Base-by-base conservation (phyloP, 2,329 filamentous ascomycete genomes). In the Hortaea sp. region DNA sequence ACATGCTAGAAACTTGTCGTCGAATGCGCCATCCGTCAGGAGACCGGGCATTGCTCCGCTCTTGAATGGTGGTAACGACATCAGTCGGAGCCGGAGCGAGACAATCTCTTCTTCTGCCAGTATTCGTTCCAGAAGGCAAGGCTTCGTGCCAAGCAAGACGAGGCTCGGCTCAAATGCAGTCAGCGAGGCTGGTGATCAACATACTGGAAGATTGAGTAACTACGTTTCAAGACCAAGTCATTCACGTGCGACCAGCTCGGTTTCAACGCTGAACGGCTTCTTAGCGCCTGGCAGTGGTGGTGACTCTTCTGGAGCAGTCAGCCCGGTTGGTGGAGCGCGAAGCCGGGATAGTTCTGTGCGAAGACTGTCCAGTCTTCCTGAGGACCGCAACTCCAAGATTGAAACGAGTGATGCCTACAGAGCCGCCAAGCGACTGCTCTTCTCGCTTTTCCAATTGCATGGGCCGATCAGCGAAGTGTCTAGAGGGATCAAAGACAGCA, bases 21-120 rank as follows among this genome's bases (percentile, higher is more conserved):
- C 55, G 1, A 58, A 53, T 29, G 45, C 49, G 32, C 43, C 48
- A 32, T 32, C 77, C 5, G 70, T 80, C 40, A 57, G 53, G 41
- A 79, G 85, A 46, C 85, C 88, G 1, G 79, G 81, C 1, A 76
- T 88, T n/a, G 80, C 85, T 65, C 86, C 78, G n/a, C 63, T 78
- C 30, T 38, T 55, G 11, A 64, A 82, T 2, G 81, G 85, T 45
- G 80, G 77, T 29, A 85, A 80, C 53, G 84, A 88, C 61, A 75
- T 82, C 7, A 79, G 74, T 52, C 67, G 79, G 53, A 82, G 77
- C 56, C 76, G 80, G 49, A 82, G 78, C 50, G 79, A 82, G 61
- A 77, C 77, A 20, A 70, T 77, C 5, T 54, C 57, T 5, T 64
- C 65, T 1, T 54, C 74, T 66, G 59, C 75, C 62, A 68, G 70